phyloP scores from a whole-genome alignment of 306 rosid genomes.

The Cucumis sativus region Cucumber_9930_V3 NC_026661.2:2441001-2441500 shows the following conservation, averaged over 20 bases:
- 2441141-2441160: neutral
- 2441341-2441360: neutral
- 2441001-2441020: too few relatives aligned
- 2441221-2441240: neutral
- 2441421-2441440: constrained; percentile 13
- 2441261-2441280: constrained; percentile 87
- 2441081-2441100: too few relatives aligned
- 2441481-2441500: neutral
- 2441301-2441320: neutral
- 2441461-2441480: neutral
- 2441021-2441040: too few relatives aligned
- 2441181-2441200: constrained; percentile 73
- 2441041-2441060: too few relatives aligned
- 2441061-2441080: too few relatives aligned
- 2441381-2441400: constrained; percentile 52
- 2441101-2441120: neutral
- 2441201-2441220: constrained; percentile 26
- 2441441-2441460: constrained; percentile 11
- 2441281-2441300: constrained; percentile 45
- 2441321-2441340: neutral
- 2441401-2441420: constrained; percentile 33
- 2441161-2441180: constrained; percentile 23
- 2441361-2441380: constrained; percentile 76
- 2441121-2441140: neutral
- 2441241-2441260: constrained; percentile 12